Base-by-base conservation (phyloP, 2,329 filamentous ascomycete species). In the Penicillium palitans region DNA sequence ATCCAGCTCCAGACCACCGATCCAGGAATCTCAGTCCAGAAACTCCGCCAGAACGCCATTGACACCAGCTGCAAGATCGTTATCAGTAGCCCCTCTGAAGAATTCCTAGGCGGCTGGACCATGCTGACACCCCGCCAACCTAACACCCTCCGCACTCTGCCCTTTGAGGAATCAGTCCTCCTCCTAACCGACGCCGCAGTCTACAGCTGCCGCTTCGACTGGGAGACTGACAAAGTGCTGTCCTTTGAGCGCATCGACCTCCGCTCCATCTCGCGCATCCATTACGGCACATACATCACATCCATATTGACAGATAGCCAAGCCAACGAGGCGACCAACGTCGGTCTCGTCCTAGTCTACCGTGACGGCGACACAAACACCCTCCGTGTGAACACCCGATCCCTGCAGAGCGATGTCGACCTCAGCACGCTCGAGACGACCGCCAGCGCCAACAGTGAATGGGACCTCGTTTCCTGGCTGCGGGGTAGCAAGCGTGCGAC, bases 1-100 rank as follows among this genome's bases (percentile, higher is more conserved):
- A 87, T 89, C 17, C 90, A 93, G 66, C 92, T 99, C 86, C 96
- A 93, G 84, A 93, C 88, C 44, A 89, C 90, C 46, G 95, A 99
- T 70, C 93, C 93, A 15, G 92, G 91, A 0, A 86, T 98, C 15
- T 96, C 93, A 1, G 86, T 96, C 72, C 82, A 86, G 37, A 91
- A 89, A 67, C 87, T 96, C 72, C 85, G 93, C 41, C 90, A 96
- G 71, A 88, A 90, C 62, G 95, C 95, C 9, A 93, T 98, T 61
- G 93, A 97, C 67, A 89, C 90, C 3, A 93, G 90, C 65, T 88
- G 90, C 65, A 91, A 90, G 68, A 90, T 96, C 40, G 93, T 96
- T 5, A 87, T 98, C 44, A 88, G 88, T 29, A 89, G 96, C 61
- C 85, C 88, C n/a, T 80, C 82, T 1, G 95, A 98, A 69, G 91